Conservation (phyloP, 371 early-diverging fungal species). For the Lichtheimia ornata region DNA sequence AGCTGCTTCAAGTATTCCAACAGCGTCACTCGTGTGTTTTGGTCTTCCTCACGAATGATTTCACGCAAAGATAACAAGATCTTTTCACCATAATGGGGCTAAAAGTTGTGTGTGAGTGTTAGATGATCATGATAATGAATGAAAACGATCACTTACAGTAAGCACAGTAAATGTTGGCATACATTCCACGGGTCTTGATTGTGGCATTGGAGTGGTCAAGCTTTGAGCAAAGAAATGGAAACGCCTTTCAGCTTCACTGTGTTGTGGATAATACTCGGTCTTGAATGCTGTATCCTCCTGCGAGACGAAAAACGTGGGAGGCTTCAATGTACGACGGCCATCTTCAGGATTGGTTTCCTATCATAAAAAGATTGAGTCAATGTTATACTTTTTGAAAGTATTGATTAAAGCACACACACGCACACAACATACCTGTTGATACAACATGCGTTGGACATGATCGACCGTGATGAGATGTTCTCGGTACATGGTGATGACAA, state of each 20-base stretch:
- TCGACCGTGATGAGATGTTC: slow-evolving; percentile 84
- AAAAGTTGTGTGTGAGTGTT: neutral
- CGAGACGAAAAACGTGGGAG: slow-evolving; percentile 82
- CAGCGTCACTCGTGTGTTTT: slow-evolving; percentile 79
- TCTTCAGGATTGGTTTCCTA: slow-evolving; percentile 59
- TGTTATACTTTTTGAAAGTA: neutral
- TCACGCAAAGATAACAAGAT: slow-evolving; percentile 81
- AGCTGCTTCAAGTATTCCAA: slow-evolving; percentile 87
- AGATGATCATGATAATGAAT: no score
- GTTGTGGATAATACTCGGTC: slow-evolving; percentile 76
- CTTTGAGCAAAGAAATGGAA: slow-evolving; percentile 90
- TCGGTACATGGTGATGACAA: slow-evolving; percentile 85
- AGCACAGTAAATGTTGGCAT: slow-evolving; percentile 91
- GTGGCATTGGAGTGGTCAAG: slow-evolving; percentile 83
- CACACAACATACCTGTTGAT: slow-evolving; percentile 73
- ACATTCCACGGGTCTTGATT: slow-evolving; percentile 78
- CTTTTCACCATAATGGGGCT: slow-evolving; percentile 90
- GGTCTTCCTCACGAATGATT: slow-evolving; percentile 84
- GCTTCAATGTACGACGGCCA: slow-evolving; percentile 70
- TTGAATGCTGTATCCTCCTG: slow-evolving; percentile 83
- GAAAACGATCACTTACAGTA: slow-evolving; percentile 55
- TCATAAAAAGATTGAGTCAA: neutral
- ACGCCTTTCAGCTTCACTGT: slow-evolving; percentile 84
- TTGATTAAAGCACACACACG: neutral
- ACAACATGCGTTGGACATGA: slow-evolving; percentile 77